Conservation (phyloP, 2,329 filamentous ascomycete genomes). For the Penicillium frequentans region DNA sequence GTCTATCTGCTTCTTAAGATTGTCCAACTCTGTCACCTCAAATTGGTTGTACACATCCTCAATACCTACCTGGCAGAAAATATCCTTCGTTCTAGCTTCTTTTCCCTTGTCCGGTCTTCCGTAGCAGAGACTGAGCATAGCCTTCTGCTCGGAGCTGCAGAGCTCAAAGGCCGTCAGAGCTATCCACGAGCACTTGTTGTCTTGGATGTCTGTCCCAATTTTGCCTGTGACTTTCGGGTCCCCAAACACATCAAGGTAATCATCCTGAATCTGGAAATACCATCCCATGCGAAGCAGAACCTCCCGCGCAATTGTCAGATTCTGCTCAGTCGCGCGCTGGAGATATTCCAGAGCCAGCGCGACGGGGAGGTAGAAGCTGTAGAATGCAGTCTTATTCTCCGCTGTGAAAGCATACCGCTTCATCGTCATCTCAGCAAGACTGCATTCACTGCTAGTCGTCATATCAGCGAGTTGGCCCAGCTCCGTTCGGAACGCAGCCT, state of each 20-base stretch:
- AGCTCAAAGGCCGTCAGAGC: constrained; percentile 88
- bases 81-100: constrained; percentile 62
- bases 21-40: constrained; percentile 67
- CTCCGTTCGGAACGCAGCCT: constrained; percentile 90
- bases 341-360: constrained; percentile 85
- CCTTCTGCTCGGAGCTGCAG: constrained; percentile 79
- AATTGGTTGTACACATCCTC: constrained; percentile 89
- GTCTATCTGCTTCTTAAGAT: too few relatives aligned
- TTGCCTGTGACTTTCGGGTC: constrained; percentile 91
- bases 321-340: constrained; percentile 79
- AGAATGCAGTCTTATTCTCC: constrained; percentile 99
- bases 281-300: constrained; percentile 97
- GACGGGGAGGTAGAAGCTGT: constrained; percentile 97
- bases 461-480: constrained; percentile 92
- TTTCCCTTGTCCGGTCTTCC: constrained; percentile 52
- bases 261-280: constrained; percentile 99
- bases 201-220: constrained; percentile 97
- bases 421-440: constrained; percentile 60
- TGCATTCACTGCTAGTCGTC: constrained; percentile 91
- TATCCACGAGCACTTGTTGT: constrained; percentile 99
- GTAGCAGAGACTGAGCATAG: constrained; percentile 88
- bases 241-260: constrained; percentile 98
- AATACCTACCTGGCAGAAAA: constrained; percentile 75
- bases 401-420: constrained; percentile 95
- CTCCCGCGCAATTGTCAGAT: constrained; percentile 82